Base-by-base conservation (phyloP, 352 stramenopile genomes). In the Phytophthora uliginosa region DNA sequence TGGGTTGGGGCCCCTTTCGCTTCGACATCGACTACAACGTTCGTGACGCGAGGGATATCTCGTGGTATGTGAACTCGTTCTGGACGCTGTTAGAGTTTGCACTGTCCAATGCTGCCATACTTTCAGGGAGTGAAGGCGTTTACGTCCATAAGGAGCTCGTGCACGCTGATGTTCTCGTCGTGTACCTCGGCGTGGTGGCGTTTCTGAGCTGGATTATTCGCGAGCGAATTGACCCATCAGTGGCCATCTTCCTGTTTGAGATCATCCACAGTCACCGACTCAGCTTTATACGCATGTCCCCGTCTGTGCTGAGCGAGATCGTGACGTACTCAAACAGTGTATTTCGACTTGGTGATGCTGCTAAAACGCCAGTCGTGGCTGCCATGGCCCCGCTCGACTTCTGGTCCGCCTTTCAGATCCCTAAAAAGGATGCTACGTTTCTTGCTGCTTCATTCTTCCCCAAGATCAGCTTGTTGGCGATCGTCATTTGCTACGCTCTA, bases 1-100 rank as follows among this genome's bases (percentile, higher is more conserved):
- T 85, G 76, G 78, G 64, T 86, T 13, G 76, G 78, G 4, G 78
- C 79, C 28, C 76, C 78, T 0, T 85, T 85, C 55, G 72, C 76
- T 0, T 73, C 76, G 10, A 68, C 80, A 9, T 82, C 70, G 15
- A 70, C 60, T 6, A 53, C 61, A 48, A 73, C 57, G 2, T 60
- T 82, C 1, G 54, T 74, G 36, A 15, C 63, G 8, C 69, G 70
- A 1, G 70, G 55, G 7, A 18, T 76, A 1, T 4, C 76, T 76
- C 70, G 17, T 84, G 78, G 76, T 76, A 73, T 28, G 9, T 78
- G 0, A 71, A 77, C 17, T 64, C 51, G 4, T 82, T 82, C 45
- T 85, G 78, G 78, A 64, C 69, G 0, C 10, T 85, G 8, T 72
- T 55, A 7, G 76, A 81, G 57, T 84, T 81, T 31, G 69, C 59